Evolutionary conservation across 2,329 filamentous ascomycete genomes (phyloP).

Genomic region (Pyrenophora teres): DNA sequence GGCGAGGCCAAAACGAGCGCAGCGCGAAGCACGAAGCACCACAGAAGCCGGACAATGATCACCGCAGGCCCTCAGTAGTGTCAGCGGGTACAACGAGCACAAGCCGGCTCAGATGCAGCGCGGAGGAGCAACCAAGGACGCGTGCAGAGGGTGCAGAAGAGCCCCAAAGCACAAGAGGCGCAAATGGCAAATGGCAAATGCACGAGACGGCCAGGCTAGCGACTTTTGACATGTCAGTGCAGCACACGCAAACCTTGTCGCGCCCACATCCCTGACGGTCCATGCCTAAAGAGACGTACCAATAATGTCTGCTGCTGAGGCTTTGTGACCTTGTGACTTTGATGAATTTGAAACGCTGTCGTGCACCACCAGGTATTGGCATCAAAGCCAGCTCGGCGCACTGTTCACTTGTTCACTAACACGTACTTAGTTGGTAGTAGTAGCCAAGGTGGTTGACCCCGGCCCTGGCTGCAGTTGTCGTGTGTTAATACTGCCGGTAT

Average conservation of each 20-base stretch:
- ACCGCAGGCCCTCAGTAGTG: neutral
- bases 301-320: too few relatives aligned
- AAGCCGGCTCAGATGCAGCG: neutral
- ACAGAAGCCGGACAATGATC: constrained; percentile 9
- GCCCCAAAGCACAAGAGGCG: neutral
- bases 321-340: too few relatives aligned
- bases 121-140: neutral
- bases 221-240: constrained; percentile 17
- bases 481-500: neutral
- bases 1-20: constrained; percentile 22
- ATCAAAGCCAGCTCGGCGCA: constrained; percentile 4
- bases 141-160: neutral
- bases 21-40: constrained; percentile 15
- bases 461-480: too few relatives aligned
- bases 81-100: neutral
- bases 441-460: too few relatives aligned
- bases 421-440: too few relatives aligned
- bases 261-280: constrained; percentile 9
- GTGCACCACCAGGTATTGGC: constrained; percentile 1
- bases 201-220: constrained; percentile 14
- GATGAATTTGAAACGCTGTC: constrained; percentile 8
- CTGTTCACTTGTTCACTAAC: constrained; percentile 16
- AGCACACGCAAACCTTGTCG: constrained; percentile 15
- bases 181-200: neutral
- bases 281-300: too few relatives aligned